Evolutionary conservation across 2,329 filamentous ascomycete genomes (phyloP).

Genomic region (Beauveria scarabaeidicola): DNA sequence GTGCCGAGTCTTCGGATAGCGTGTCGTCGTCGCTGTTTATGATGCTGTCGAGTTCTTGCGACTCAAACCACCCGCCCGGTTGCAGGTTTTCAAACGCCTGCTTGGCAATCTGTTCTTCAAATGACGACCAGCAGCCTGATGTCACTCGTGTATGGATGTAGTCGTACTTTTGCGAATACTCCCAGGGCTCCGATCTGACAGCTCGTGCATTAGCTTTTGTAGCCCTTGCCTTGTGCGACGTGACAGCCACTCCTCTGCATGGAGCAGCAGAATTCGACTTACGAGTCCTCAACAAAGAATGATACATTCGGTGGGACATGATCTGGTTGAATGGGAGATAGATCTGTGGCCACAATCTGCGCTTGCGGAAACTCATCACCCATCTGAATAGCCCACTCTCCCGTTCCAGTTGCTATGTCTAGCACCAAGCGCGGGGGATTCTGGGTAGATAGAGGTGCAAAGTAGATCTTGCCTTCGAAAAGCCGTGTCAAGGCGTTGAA

Average conservation of each 20-base stretch:
- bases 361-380: slow-evolving; percentile 52
- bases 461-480: slow-evolving; percentile 32
- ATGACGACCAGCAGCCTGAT: slow-evolving; percentile 40
- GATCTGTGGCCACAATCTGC: slow-evolving; percentile 53
- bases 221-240: not conserved
- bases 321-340: slow-evolving; percentile 58
- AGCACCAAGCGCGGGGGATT: slow-evolving; percentile 29
- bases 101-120: slow-evolving; percentile 40
- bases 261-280: slow-evolving; percentile 15
- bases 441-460: slow-evolving; percentile 31
- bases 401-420: slow-evolving; percentile 38
- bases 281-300: slow-evolving; percentile 62
- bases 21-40: slow-evolving; percentile 38
- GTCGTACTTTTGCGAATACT: slow-evolving; percentile 45
- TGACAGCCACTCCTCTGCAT: not conserved
- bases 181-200: slow-evolving; percentile 38
- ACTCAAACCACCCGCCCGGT: slow-evolving; percentile 48
- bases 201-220: not conserved
- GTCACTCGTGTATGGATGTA: slow-evolving; percentile 46
- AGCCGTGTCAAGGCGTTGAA: slow-evolving; percentile 29
- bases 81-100: slow-evolving; percentile 41
- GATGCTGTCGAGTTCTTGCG: slow-evolving; percentile 36
- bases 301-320: slow-evolving; percentile 64
- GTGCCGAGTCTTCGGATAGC: slow-evolving; percentile 28
- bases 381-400: slow-evolving; percentile 60